A percentile compares a stretch with the other conserved stretches of the same genome.
Evolutionary conservation across 208 protist species (phyloP).

Genomic region (Vickermania ingenoplastis): DNA sequence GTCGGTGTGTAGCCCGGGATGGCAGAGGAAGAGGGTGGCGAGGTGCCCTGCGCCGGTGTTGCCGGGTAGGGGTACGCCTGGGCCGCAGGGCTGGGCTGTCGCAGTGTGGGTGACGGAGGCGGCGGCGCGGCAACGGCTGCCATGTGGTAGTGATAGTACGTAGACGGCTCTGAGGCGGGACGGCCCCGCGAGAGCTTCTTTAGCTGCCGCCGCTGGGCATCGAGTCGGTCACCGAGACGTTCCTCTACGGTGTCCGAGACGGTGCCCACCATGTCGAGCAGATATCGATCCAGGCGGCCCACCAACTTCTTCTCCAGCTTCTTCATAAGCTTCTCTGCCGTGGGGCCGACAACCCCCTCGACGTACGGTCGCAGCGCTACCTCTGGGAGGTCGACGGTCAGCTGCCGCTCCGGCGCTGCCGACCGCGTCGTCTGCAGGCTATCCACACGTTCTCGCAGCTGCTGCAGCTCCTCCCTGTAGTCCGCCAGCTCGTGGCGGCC

Average conservation of each 20-base stretch:
- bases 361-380: conserved; percentile 63
- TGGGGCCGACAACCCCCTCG: conserved; percentile 41
- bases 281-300: conserved; percentile 51
- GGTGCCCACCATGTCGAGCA: conserved; percentile 45
- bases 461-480: neutral
- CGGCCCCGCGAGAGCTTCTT: too few relatives aligned
- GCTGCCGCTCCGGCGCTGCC: conserved; percentile 20
- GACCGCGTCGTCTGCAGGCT: neutral
- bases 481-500: neutral
- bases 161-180: neutral
- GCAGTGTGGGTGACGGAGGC: too few relatives aligned
- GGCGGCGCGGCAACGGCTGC: neutral
- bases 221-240: too few relatives aligned
- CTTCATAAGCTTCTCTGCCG: conserved; percentile 48
- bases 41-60: neutral
- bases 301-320: conserved; percentile 46
- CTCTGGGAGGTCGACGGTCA: conserved; percentile 72
- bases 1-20: neutral
- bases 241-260: conserved; percentile 46
- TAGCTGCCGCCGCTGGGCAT: too few relatives aligned
- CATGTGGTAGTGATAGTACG: neutral
- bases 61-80: neutral
- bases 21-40: neutral
- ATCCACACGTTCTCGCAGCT: neutral
- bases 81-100: neutral